Evolutionary conservation across 2,329 filamentous ascomycete species (phyloP).

Genomic region (Monilinia fructicola): DNA sequence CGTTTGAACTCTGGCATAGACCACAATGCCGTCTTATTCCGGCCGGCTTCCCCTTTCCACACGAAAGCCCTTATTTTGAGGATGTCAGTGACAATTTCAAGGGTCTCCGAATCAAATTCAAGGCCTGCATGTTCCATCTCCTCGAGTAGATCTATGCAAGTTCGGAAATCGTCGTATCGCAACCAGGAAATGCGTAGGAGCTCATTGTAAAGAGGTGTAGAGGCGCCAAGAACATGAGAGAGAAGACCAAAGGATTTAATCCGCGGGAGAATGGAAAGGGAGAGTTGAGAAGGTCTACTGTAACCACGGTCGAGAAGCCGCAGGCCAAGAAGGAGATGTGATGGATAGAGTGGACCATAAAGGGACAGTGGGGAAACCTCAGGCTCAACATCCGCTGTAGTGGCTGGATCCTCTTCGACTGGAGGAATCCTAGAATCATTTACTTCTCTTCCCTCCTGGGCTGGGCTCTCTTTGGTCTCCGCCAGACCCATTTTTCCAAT

Average conservation of each 20-base stretch:
- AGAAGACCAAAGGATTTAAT: slow-evolving; percentile 67
- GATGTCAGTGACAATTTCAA: slow-evolving; percentile 34
- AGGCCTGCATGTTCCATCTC: slow-evolving; percentile 41
- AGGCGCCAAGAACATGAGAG: slow-evolving; percentile 70
- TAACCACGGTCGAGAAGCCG: slow-evolving; percentile 59
- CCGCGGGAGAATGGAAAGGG: slow-evolving; percentile 62
- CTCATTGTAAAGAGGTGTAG: slow-evolving; percentile 67
- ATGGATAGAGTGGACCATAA: slow-evolving; percentile 64
- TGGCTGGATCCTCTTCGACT: neutral
- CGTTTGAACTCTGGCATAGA: slow-evolving; percentile 36
- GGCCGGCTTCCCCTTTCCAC: slow-evolving; percentile 28
- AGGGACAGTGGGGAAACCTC: slow-evolving; percentile 46
- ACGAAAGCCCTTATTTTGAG: slow-evolving; percentile 28
- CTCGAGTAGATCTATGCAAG: slow-evolving; percentile 32
- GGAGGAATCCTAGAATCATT: neutral
- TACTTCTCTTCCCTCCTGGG: neutral
- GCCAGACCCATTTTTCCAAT: slow-evolving; percentile 56
- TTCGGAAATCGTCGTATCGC: slow-evolving; percentile 53
- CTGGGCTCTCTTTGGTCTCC: slow-evolving; percentile 29
- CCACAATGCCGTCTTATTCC: slow-evolving; percentile 33
- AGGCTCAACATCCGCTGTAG: neutral
- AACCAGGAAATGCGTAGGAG: slow-evolving; percentile 62
- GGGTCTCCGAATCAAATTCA: slow-evolving; percentile 39
- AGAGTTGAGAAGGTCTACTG: slow-evolving; percentile 55
- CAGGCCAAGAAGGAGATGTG: slow-evolving; percentile 58